Percentiles rank a stretch among this genome's conserved stretches.
Evolutionary conservation across 371 early-diverging fungal species (phyloP).

Genomic region (Lichtheimia ornata): DNA sequence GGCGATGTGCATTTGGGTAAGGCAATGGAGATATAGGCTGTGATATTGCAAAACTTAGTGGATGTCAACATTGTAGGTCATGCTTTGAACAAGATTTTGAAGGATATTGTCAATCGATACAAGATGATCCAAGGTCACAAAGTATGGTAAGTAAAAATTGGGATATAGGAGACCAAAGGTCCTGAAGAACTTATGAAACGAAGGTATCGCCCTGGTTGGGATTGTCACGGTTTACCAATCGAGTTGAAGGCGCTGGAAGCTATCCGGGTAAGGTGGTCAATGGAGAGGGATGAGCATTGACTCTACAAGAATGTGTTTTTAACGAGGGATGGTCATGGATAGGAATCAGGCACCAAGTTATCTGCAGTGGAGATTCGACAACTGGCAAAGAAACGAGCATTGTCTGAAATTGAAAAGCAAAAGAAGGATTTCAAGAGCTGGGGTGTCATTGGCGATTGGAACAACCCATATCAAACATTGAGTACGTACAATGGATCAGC

Average conservation of each 20-base stretch:
- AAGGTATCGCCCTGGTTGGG: slow-evolving; percentile 94
- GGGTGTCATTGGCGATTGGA: slow-evolving; percentile 88
- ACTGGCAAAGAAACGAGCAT: slow-evolving; percentile 71
- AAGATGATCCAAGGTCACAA: slow-evolving; percentile 83
- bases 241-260: slow-evolving; percentile 87
- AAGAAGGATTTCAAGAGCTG: slow-evolving; percentile 69
- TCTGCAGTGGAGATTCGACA: slow-evolving; percentile 69
- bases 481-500: slow-evolving; percentile 26
- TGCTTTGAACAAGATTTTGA: slow-evolving; percentile 92
- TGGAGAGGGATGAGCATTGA: background rate
- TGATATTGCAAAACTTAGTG: slow-evolving; percentile 12
- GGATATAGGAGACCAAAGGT: background rate
- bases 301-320: no score
- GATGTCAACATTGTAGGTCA: slow-evolving; percentile 69
- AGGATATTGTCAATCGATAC: slow-evolving; percentile 91
- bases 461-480: slow-evolving; percentile 78
- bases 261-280: slow-evolving; percentile 45
- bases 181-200: background rate
- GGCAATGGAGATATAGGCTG: background rate
- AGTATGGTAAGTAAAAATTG: slow-evolving; percentile 62
- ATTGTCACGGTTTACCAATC: slow-evolving; percentile 96
- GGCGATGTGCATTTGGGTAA: slow-evolving; percentile 88
- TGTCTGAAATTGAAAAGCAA: slow-evolving; percentile 69
- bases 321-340: background rate
- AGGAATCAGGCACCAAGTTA: slow-evolving; percentile 38